Conservation (phyloP, 1,284 basidiomycete species). For the Tilletia walkeri region DNA sequence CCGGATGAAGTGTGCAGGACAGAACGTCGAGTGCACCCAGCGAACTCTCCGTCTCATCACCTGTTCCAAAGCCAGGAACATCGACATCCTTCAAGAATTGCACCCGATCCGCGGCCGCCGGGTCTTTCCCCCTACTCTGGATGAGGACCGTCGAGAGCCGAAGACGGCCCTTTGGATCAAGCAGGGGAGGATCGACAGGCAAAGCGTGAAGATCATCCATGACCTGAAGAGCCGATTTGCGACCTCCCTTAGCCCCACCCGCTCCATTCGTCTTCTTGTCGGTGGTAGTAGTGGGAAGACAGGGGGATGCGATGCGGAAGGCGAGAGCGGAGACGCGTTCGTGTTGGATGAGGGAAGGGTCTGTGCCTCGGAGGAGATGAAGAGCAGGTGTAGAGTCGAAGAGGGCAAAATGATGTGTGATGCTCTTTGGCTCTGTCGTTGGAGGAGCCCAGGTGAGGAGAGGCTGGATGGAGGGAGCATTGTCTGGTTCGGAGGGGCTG, state of each 20-base stretch:
- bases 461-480: not conserved
- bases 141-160: not conserved
- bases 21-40: not conserved
- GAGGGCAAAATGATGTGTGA: not conserved
- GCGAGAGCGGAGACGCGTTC: slow-evolving; percentile 3
- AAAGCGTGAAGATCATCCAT: slow-evolving; percentile 8
- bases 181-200: not conserved
- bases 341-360: not conserved
- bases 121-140: slow-evolving; percentile 2
- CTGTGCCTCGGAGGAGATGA: not conserved
- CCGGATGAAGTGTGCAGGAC: not conserved
- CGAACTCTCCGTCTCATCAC: not conserved
- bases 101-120: not conserved
- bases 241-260: not conserved
- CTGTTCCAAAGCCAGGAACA: not conserved
- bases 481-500: not conserved
- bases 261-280: not conserved
- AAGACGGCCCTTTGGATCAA: not conserved
- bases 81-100: not conserved
- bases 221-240: slow-evolving; percentile 1
- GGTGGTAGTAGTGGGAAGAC: not conserved
- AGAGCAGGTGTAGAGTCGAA: slow-evolving; percentile 13
- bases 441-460: not conserved
- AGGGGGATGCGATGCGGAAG: not conserved
- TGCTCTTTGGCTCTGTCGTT: not conserved